phyloP scores from a whole-genome alignment of 768 basidiomycete genomes.

The Crepidotus variabilis region DNA sequence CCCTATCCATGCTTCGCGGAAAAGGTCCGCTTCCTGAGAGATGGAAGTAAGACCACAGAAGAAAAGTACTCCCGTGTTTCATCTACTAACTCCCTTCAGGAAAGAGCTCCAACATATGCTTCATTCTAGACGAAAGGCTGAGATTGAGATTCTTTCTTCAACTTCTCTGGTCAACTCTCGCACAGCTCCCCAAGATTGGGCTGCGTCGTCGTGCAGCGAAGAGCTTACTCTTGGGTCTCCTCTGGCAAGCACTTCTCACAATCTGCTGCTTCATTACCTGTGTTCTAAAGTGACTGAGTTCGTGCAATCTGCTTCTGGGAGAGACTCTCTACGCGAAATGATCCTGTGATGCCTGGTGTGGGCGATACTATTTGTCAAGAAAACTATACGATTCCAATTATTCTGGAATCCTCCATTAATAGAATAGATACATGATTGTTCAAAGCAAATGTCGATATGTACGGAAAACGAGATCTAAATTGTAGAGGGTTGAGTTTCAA shows the following conservation, averaged over 20 bases:
- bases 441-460: too few species aligned
- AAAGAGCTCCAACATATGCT: constrained; percentile 81
- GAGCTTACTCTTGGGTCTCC: neutral
- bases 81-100: constrained; percentile 33
- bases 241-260: too few species aligned
- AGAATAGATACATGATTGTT: neutral
- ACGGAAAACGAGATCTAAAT: too few species aligned
- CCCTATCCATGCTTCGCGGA: constrained; percentile 53
- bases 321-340: neutral
- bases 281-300: neutral
- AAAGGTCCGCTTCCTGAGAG: constrained; percentile 40
- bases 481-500: too few species aligned
- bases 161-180: too few species aligned
- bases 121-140: constrained; percentile 82
- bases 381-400: neutral
- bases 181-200: neutral
- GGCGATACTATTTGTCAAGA: neutral
- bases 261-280: neutral
- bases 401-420: constrained; percentile 1
- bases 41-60: constrained; percentile 55
- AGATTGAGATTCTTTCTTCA: constrained; percentile 68
- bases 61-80: neutral
- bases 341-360: neutral
- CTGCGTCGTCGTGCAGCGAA: neutral
- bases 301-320: neutral